Evolutionary conservation across 495 filamentous ascomycete species (phyloP), one percentile per base, ranked within the genome.

Genomic region (Penicillium bialowiezense): DNA sequence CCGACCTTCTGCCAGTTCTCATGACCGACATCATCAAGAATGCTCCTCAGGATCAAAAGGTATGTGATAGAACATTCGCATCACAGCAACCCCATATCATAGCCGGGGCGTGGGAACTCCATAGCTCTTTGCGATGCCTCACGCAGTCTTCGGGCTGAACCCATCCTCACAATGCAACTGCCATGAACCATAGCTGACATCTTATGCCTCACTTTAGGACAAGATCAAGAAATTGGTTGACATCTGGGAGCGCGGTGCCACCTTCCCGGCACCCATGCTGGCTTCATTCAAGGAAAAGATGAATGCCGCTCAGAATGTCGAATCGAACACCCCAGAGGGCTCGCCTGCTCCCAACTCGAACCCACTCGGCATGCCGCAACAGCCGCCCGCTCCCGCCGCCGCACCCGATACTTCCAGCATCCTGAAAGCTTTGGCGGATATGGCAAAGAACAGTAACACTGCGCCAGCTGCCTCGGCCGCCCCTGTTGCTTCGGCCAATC

Each of bases 41-140:
- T 66, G 87, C 90, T 50, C 93, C 95, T 28, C 83, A 87, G 69
- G 91, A 96, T 73, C 93, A 98, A 85, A 97, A 96, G 90, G 91
- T 96, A 96, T 84, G 90, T 86, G 67, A 60, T 73, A 73, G 68
- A 26, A 23, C 6, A 64, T 56, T 60, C 63, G 61, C 45, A 62
- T 61, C 15, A 23, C 32, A 28, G 33, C 33, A 23, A 44, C 41
- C 47, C 50, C 36, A 47, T 38, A 31, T 13, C 21, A 9, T 18
- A 18, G 34, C 23, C 24, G 34, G 35, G 24, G 24, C 5, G 9
- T 4, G 9, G 9, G 24, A 28, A 28, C 5, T 21, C 23, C 34
- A 47, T 38, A 33, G 10, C 17, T 10, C 29, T 35, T 26, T 41
- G n/a, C 5, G 24, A 23, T 9, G 24, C 14, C 40, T 31, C 15